Base-by-base conservation (phyloP, 768 basidiomycete species). In the Chlorophyllum brunneum region DNA sequence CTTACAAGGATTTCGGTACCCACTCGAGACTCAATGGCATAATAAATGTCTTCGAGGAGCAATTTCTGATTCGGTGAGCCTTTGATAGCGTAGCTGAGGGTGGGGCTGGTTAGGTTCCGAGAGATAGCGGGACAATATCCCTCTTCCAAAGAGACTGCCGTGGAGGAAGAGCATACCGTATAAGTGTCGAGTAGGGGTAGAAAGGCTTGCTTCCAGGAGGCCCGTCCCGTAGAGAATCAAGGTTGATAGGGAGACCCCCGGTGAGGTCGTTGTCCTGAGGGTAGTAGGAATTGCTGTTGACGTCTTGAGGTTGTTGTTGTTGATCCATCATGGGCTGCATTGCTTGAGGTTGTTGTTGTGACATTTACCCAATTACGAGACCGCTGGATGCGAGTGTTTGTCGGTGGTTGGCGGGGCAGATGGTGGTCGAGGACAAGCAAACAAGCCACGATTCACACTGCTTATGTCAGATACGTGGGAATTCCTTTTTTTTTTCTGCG, bases 171-270 rank as follows among this genome's bases (percentile, higher is more conserved):
- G 76, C 85, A 51, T 65, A 91, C 90, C 90, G 83, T 62, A 93
- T 93, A 48, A 93, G 81, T 29, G 90, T 93, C 2, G 90, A 92
- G 64, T 93, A 93, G 2, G 90, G 91, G 62, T 93, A 93, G 62
- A 92, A 92, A 5, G 90, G 90, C 66, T 93, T 93, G 65, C 83
- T 89, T 41, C 91, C 90, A 5, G 91, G 88, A 2, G 90, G 91
- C 0, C 91, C 89, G 63, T 93, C 90, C 48, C 90, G 78, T 51
- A 92, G 74, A 2, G 90, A 92, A 67, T 91, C 88, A 22, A 92
- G 84, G 63, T 88, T 92, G 62, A 92, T 88, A 45, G 89, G 89
- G 27, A 91, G 75, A 20, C 88, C 88, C 20, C 89, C 88, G 6
- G 88, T 88, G 56, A 91, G 77, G 73, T 92, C 88, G 62, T 77